Conservation (phyloP, 2,329 filamentous ascomycete genomes). For the Truncatella angustata region DNA sequence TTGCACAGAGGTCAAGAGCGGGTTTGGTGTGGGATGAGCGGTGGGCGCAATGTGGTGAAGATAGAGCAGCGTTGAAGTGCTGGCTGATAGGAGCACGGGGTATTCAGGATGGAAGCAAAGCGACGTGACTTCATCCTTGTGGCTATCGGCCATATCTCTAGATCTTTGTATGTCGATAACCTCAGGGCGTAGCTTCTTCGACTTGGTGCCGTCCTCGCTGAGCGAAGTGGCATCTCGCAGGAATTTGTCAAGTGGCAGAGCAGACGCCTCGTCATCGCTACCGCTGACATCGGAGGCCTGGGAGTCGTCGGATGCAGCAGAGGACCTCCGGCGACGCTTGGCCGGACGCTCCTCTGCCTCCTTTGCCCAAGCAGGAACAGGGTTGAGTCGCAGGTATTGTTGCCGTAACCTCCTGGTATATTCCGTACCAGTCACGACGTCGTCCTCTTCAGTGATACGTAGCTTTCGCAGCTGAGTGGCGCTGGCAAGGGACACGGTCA, state of each 20-base stretch:
- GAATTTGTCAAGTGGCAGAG: conserved; percentile 75
- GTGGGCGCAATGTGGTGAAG: conserved; percentile 84
- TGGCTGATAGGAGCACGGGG: conserved; percentile 86
- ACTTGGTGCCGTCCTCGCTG: conserved; percentile 53
- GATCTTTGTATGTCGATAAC: conserved; percentile 86
- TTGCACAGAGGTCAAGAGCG: conserved; percentile 85
- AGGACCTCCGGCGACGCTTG: conserved; percentile 51
- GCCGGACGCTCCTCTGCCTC: conserved; percentile 47
- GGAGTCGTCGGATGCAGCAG: conserved; percentile 40
- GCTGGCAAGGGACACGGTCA: conserved; percentile 78
- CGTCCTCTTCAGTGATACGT: conserved; percentile 76
- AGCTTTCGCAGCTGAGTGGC: conserved; percentile 79
- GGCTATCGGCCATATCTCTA: conserved; percentile 77
- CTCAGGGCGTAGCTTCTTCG: conserved; percentile 77
- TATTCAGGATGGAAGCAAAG: conserved; percentile 87
- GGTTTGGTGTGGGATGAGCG: conserved; percentile 76
- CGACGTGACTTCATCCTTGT: conserved; percentile 76
- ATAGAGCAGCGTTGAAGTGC: conserved; percentile 79
- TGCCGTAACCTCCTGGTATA: conserved; percentile 78
- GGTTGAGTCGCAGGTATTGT: conserved; percentile 66
- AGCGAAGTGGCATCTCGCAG: conserved; percentile 73
- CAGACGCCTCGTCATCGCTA: conserved; percentile 53
- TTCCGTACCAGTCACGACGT: conserved; percentile 81
- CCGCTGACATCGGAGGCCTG: conserved; percentile 22
- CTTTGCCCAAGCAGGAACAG: conserved; percentile 59